Base-by-base conservation (phyloP, 768 basidiomycete genomes). In the Naganishia antarctica region DNA sequence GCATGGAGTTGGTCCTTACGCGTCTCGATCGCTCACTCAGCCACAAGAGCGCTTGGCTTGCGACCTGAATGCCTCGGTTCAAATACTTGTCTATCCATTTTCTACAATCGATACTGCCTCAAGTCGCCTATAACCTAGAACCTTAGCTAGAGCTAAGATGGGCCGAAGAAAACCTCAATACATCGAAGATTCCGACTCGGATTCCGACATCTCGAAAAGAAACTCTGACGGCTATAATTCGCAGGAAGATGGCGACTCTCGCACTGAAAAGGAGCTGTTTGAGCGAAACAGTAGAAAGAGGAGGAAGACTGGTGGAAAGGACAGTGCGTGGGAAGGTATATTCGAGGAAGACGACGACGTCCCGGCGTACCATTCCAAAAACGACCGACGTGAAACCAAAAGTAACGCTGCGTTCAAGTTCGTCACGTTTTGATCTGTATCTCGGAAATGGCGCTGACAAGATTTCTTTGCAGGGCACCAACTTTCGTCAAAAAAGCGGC, bases 251-350 rank as follows among this genome's bases (percentile, higher is more conserved):
- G 71, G 65, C 16, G 74, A 74, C 62, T 71, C 74, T 1, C 53
- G 69, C 32, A 72, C 73, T 13, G 75, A 76, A 47, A 48, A 70
- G 57, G 63, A 49, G 28, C 66, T 76, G 26, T 76, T 74, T 44
- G 71, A 70, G 31, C 69, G 75, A 6, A 65, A 63, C 26, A 72
- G 71, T 58, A 37, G 34, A 15, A 59, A 57, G 26, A 37, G 53
- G 13, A n/a, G 53, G 26, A 37, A 34, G 23, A 57, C 53, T 71
- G 43, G 66, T 37, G 74, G 74, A 25, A 77, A 77, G 60, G 70
- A 61, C 15, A 59, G 66, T 21, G 76, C 76, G 28, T 77, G 76
- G 76, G 73, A 76, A 47, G 76, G 76, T 8, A 69, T 74, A 13
- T 77, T 76, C 66, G 76, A 73, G 2, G 74, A 74, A 53, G 73